Evolutionary conservation across 495 filamentous ascomycete genomes (phyloP).

Genomic region (Tuber umbilicatum): DNA sequence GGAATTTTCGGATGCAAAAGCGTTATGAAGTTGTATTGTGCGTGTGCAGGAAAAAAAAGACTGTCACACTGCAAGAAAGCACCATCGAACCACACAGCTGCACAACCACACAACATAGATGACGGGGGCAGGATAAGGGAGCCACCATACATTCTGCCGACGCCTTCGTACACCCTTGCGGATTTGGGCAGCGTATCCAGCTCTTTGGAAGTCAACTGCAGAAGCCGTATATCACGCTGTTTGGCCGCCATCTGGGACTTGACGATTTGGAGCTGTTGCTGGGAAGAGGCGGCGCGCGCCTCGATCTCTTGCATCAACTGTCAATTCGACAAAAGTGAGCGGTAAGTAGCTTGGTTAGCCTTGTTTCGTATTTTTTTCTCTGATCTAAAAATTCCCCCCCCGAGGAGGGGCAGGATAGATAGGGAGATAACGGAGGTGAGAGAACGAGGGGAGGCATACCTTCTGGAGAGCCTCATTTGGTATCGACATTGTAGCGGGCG

Average conservation of each 20-base stretch:
- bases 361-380: constrained; percentile 14
- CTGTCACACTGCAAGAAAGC: constrained; percentile 1
- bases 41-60: constrained; percentile 17
- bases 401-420: neutral
- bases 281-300: constrained; percentile 72
- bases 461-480: constrained; percentile 93
- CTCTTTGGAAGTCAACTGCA: constrained; percentile 81
- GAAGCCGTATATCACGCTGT: constrained; percentile 79
- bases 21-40: neutral
- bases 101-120: neutral
- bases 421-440: neutral
- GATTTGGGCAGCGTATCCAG: constrained; percentile 66
- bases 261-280: constrained; percentile 85
- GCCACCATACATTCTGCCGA: constrained; percentile 79
- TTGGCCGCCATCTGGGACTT: constrained; percentile 78
- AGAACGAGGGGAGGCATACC: constrained; percentile 48
- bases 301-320: constrained; percentile 94
- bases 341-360: constrained; percentile 9
- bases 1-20: neutral
- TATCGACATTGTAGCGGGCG: constrained; percentile 73
- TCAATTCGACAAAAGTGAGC: neutral
- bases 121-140: neutral
- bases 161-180: constrained; percentile 85
- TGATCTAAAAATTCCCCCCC: neutral
- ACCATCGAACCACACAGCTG: neutral